Conservation (phyloP, 768 basidiomycete genomes). For the Calocera viscosa region DNA sequence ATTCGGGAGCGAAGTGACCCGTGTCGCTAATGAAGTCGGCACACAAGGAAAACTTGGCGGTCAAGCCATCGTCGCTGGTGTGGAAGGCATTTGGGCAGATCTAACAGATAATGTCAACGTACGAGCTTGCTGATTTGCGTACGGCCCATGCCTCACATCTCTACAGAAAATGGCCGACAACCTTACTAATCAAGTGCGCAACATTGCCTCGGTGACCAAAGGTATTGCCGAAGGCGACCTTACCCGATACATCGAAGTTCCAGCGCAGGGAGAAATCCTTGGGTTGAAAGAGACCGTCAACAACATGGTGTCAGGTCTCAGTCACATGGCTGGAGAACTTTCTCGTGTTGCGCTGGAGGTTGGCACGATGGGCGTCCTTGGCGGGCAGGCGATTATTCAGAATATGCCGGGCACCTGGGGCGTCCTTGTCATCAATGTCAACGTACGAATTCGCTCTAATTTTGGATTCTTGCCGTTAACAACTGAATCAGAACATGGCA, state of each 20-base stretch:
- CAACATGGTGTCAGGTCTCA: constrained; percentile 37
- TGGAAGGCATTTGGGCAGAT: constrained; percentile 87
- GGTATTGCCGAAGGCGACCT: constrained; percentile 89
- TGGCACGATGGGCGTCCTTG: constrained; percentile 83
- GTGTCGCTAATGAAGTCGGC: constrained; percentile 79
- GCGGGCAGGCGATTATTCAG: constrained; percentile 74
- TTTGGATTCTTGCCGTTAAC: constrained; percentile 34
- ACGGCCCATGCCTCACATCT: background rate
- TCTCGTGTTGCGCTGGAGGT: constrained; percentile 81
- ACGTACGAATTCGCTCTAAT: constrained; percentile 33
- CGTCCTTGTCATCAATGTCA: constrained; percentile 68
- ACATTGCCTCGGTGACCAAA: constrained; percentile 86
- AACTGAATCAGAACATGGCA: constrained; percentile 58
- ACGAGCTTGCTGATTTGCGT: constrained; percentile 36
- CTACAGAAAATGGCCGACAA: constrained; percentile 74
- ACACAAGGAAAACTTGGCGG: constrained; percentile 85
- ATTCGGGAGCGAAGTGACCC: constrained; percentile 41
- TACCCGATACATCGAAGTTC: constrained; percentile 52
- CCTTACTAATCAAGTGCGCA: constrained; percentile 80
- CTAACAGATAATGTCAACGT: constrained; percentile 85
- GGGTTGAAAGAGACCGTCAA: constrained; percentile 41
- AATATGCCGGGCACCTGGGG: constrained; percentile 92
- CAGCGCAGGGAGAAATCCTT: constrained; percentile 35
- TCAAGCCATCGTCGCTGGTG: constrained; percentile 79
- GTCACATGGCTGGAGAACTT: constrained; percentile 34